These are phyloP conservation scores for Debaryomyces subglobosus DNA, from an alignment of 1,139 yeast genomes.

Conservation along the genomic window DNA sequence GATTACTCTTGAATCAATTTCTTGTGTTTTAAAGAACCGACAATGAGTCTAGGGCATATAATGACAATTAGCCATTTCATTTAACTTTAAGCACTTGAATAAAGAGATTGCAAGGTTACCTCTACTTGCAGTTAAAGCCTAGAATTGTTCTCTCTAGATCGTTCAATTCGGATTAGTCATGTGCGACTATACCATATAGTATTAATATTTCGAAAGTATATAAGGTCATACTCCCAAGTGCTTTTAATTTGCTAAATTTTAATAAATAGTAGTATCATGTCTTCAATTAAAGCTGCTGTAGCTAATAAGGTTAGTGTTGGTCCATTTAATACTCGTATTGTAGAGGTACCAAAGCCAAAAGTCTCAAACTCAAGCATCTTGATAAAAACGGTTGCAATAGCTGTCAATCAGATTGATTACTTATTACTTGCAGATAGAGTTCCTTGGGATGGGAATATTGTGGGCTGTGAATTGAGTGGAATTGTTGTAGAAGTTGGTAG, in stretches of 20 bases:
- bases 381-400: constrained; percentile 59
- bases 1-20: not conserved
- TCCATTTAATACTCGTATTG: constrained; percentile 12
- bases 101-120: not conserved
- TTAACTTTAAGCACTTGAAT: not conserved
- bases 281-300: not conserved
- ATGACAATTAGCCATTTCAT: not conserved
- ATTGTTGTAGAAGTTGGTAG: constrained; percentile 31
- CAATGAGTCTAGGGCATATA: not conserved
- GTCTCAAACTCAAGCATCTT: constrained; percentile 46
- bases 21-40: too few species aligned
- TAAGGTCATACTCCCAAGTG: not conserved
- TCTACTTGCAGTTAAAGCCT: not conserved
- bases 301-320: not conserved
- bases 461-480: constrained; percentile 35
- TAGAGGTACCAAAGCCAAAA: constrained; percentile 36
- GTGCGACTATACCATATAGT: not conserved
- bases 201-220: not conserved
- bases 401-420: constrained; percentile 75
- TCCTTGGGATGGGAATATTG: constrained; percentile 16
- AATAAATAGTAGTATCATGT: not conserved
- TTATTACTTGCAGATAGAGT: not conserved
- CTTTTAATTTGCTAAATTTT: not conserved
- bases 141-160: not conserved
- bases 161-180: not conserved